Evolutionary conservation across 208 protist species (phyloP), one percentile per base, ranked within the genome.

Genomic region (Acanthamoeba castellanii): DNA sequence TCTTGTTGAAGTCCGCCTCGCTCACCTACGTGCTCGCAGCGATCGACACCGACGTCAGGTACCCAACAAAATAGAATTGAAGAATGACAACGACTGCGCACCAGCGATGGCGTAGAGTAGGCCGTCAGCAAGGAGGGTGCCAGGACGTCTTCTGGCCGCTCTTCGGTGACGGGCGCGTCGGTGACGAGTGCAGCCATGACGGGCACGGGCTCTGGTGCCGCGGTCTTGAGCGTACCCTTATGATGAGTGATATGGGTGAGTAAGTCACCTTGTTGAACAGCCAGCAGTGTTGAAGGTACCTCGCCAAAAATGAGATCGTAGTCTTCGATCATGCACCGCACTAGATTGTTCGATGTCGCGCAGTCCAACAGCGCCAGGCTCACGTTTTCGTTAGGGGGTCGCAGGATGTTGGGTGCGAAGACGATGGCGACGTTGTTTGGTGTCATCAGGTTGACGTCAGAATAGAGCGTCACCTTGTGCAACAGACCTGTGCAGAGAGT

Each of bases 361-460:
- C 85, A 74, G 57, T 91, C 85, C 55, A 74, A 37, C 16, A 91
- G 32, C 30, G 57, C 85, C 50, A 70, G n/a, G 27, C 5, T 50
- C 3, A 91, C 59, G 57, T 91, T 27, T 16, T 91, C 85, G 16
- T 50, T 32, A 9, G 85, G 85, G 0, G 85, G 85, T 91, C 85
- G 85, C 27, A 91, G 32, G 27, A 91, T 45, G 34, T 37, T 91
- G 30, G 85, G 85, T 27, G 85, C 85, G 32, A 91, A 91, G 25
- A 91, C 85, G 57, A 91, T 91, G 85, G 85, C 85, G 9, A 91
- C 42, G 42, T 91, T 91, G 85, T 47, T 47, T 50, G 59, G 30
- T 30, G 50, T 91, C 85, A 91, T 91, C 20, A 72, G 30, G 85
- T 91, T 91, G 32, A 42, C 1, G 16, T 30, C 57, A 7, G 47